Conservation (phyloP, 2,329 filamentous ascomycete genomes). For the Paraconiothyrium brasiliense region DNA sequence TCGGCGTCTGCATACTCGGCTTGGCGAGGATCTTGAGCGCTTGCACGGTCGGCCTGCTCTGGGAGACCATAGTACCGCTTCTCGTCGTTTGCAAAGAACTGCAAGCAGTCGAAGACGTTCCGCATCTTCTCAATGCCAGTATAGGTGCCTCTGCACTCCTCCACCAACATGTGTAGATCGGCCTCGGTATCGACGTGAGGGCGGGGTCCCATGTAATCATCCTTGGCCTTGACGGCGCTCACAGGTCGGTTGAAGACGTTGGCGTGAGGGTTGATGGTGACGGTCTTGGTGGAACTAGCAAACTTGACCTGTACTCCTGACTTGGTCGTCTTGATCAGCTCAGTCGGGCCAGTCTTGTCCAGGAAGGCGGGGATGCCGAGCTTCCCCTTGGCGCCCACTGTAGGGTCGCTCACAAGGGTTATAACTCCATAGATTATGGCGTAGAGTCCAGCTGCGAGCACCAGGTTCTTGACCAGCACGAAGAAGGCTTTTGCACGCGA, state of each 20-base stretch:
- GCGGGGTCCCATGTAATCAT: slow-evolving; percentile 62
- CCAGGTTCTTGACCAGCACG: slow-evolving; percentile 55
- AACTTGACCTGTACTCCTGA: slow-evolving; percentile 55
- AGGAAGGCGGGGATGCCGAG: slow-evolving; percentile 54
- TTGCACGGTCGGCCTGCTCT: slow-evolving; percentile 50
- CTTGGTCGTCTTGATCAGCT: slow-evolving; percentile 53
- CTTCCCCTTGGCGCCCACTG: slow-evolving; percentile 50
- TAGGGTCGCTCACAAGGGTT: slow-evolving; percentile 53
- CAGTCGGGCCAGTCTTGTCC: slow-evolving; percentile 52
- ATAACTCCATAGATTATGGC: slow-evolving; percentile 53
- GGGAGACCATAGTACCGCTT: slow-evolving; percentile 62
- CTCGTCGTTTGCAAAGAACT: slow-evolving; percentile 60
- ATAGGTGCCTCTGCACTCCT: slow-evolving; percentile 63
- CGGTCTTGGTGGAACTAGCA: slow-evolving; percentile 50
- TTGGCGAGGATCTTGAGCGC: slow-evolving; percentile 52
- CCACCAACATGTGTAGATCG: slow-evolving; percentile 61
- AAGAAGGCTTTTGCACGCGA: slow-evolving; percentile 44
- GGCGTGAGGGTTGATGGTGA: slow-evolving; percentile 61
- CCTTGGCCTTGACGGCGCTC: slow-evolving; percentile 60
- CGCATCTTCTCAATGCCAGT: slow-evolving; percentile 64
- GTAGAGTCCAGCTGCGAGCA: slow-evolving; percentile 55
- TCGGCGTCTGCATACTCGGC: slow-evolving; percentile 56
- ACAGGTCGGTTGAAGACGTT: slow-evolving; percentile 65
- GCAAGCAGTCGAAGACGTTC: slow-evolving; percentile 62
- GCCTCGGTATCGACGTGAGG: slow-evolving; percentile 64